Percentiles rank a stretch among this genome's conserved stretches.
These are phyloP conservation scores for Multifurca ochricompacta DNA, from an alignment of 768 basidiomycete species.

Conservation along the genomic window DNA sequence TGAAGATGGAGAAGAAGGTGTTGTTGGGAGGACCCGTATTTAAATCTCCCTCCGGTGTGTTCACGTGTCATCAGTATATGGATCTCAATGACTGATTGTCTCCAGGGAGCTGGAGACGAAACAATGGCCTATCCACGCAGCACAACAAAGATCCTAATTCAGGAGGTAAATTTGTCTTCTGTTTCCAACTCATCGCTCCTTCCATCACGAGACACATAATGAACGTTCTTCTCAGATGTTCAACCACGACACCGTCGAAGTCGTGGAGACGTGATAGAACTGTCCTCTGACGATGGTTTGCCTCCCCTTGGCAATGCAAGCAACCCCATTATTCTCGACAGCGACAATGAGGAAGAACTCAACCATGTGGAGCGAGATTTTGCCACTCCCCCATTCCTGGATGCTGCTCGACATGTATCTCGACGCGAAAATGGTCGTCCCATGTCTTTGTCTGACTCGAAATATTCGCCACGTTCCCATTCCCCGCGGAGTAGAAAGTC, in stretches of 20 bases:
- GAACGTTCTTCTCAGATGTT: background rate
- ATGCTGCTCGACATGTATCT: background rate
- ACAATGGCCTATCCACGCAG: background rate
- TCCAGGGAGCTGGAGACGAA: background rate
- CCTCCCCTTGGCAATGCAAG: background rate
- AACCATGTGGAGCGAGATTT: background rate
- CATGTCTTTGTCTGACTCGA: background rate
- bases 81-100: background rate
- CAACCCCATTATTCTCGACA: slow-evolving; percentile 16
- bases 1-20: slow-evolving; percentile 1
- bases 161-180: slow-evolving; percentile 2
- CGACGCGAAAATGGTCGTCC: background rate
- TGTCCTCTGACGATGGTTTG: slow-evolving; percentile 8
- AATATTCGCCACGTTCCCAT: background rate
- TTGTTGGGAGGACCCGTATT: background rate
- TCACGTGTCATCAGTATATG: background rate
- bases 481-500: background rate
- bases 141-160: background rate
- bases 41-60: background rate
- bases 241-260: background rate
- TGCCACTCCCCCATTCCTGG: background rate
- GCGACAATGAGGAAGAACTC: slow-evolving; percentile 6
- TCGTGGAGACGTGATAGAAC: slow-evolving; percentile 1
- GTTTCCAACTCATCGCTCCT: background rate
- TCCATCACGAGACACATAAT: background rate